Base-by-base conservation (phyloP, 179 eudicot species). In the Vitellaria paradoxa region DNA sequence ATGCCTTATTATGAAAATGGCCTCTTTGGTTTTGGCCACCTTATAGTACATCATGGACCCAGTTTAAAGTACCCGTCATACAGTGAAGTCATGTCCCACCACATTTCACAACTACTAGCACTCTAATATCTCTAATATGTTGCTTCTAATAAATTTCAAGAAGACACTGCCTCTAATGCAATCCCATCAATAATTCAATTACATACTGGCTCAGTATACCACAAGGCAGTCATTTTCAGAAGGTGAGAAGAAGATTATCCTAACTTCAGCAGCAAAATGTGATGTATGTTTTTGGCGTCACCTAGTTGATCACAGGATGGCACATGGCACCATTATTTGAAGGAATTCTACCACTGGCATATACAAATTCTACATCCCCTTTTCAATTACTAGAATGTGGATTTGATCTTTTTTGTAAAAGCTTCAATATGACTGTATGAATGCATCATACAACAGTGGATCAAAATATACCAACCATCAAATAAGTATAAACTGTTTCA, bases 1-100 rank as follows among this genome's bases (percentile, higher is more conserved):
- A 30, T 30, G 37, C 37, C 37, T 30, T 30, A 30, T 2, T 30
- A 30, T 0, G 12, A 30, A 18, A 68, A 18, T 42, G 72, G 26
- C 73, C 57, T 30, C 37, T 30, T 30, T 52, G 0, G 7, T 30
- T 30, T 12, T 49, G 60, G 9, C 60, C 57, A 70, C 42, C 42
- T 70, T 70, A 50, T 0, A 30, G 37, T 30, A 46, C 17, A 49
- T 50, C 60, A 63, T 63, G 1, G 37, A 30, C 37, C 37, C 37
- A 30, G 37, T 2, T 30, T 30, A 30, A 23, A 11, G 68, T 64
- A 7, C 5, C 72, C 6, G 52, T 30, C 37, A 30, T 30, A 52
- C 60, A 70, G 23, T 50, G 59, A 10, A 70, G 13, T n/a, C 61
- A 24, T 72, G 49, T 18, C 75, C 75, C 64, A 72, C 75, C 64